Evolutionary conservation across 768 basidiomycete species (phyloP).

Genomic region (Pleurotus tuber-regium): DNA sequence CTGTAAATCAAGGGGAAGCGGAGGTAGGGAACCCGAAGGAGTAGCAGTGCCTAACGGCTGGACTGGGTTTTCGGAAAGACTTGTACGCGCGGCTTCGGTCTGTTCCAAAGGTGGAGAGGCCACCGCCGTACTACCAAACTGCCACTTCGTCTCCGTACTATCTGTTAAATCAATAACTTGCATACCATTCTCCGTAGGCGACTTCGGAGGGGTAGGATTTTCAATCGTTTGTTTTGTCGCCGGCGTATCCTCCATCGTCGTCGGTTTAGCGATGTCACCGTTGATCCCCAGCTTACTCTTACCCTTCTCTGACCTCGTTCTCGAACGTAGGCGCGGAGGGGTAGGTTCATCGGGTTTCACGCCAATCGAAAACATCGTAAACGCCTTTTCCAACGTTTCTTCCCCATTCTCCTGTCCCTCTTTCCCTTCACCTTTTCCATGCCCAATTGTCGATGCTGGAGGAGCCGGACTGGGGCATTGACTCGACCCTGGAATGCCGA

Average conservation of each 20-base stretch:
- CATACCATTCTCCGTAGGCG: too few relatives aligned
- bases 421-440: slow-evolving; percentile 4
- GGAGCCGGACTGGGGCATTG: slow-evolving; percentile 23
- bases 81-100: background rate
- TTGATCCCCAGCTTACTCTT: background rate
- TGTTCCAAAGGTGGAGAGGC: background rate
- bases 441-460: slow-evolving; percentile 13
- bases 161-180: slow-evolving; percentile 33
- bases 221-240: too few relatives aligned
- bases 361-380: slow-evolving; percentile 44
- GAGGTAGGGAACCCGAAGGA: background rate
- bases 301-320: slow-evolving; percentile 26
- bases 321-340: slow-evolving; percentile 30
- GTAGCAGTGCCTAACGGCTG: background rate
- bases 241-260: too few relatives aligned
- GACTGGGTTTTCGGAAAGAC: background rate
- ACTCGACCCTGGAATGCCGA: slow-evolving; percentile 28
- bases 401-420: slow-evolving; percentile 10
- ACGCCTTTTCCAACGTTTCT: slow-evolving; percentile 25
- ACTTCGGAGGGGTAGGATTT: too few relatives aligned
- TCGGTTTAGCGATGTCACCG: too few relatives aligned
- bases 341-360: slow-evolving; percentile 24
- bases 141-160: slow-evolving; percentile 40
- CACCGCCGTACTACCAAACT: slow-evolving; percentile 48
- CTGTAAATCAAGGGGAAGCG: slow-evolving; percentile 7